A percentile compares a stretch with the other conserved stretches of the same genome.
phyloP scores from a whole-genome alignment of 2,329 filamentous ascomycete species.

The Cytospora mali region DNA sequence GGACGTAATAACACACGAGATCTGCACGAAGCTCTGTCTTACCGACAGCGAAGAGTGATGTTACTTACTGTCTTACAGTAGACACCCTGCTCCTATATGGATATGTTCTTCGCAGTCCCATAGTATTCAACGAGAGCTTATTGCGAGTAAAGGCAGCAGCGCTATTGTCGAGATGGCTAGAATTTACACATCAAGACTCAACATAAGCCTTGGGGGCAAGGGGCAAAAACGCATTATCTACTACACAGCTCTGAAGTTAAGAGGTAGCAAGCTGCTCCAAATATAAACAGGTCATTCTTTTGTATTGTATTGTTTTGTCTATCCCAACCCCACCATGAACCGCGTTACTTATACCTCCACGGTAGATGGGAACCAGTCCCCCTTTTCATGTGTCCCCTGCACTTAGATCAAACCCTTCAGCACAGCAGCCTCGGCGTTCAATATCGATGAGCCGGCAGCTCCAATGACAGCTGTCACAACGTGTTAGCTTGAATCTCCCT shows the following conservation, averaged over 20 bases:
- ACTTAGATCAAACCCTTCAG: conserved; percentile 78
- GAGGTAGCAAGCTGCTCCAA: no score
- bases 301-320: conserved; percentile 10
- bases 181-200: no score
- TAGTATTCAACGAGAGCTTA: no score
- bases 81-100: not conserved
- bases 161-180: no score
- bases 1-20: not conserved
- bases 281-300: not conserved
- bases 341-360: not conserved
- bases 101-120: not conserved
- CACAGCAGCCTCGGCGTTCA: conserved; percentile 91
- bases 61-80: not conserved
- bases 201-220: no score
- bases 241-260: no score
- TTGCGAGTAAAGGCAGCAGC: no score
- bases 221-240: no score
- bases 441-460: conserved; percentile 91
- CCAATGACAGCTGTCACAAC: conserved; percentile 73
- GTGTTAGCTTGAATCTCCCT: conserved; percentile 30
- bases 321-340: not conserved
- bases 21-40: not conserved
- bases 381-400: not conserved
- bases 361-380: not conserved
- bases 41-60: not conserved